Percentiles rank a stretch among this genome's conserved stretches.
Conservation (phyloP, 768 basidiomycete genomes). For the Strobilomyces dryophilus region DNA sequence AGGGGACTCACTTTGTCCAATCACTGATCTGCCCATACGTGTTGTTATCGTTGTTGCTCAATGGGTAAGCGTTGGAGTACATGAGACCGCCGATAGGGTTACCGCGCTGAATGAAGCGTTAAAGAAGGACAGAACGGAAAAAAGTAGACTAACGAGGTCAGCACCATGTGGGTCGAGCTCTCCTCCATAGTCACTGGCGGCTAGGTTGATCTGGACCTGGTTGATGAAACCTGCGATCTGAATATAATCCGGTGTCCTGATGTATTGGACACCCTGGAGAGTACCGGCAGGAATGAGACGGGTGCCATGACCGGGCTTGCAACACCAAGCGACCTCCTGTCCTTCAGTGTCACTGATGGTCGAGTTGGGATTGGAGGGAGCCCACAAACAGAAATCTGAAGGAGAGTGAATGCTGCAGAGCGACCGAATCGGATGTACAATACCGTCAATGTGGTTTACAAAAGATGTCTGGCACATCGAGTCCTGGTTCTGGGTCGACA, state of each 20-base stretch:
- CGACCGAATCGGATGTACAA: neutral
- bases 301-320: constrained; percentile 64
- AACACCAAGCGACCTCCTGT: constrained; percentile 73
- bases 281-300: constrained; percentile 69
- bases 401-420: neutral
- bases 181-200: constrained; percentile 58
- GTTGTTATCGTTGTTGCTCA: constrained; percentile 35
- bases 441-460: constrained; percentile 53
- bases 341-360: constrained; percentile 65
- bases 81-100: constrained; percentile 74
- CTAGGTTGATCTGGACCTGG: constrained; percentile 56
- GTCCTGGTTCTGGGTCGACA: constrained; percentile 53
- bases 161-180: constrained; percentile 78
- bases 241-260: constrained; percentile 55
- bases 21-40: constrained; percentile 53
- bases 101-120: constrained; percentile 49
- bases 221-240: constrained; percentile 65
- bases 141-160: constrained; percentile 41
- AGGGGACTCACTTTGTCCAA: constrained; percentile 57
- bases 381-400: constrained; percentile 71
- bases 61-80: constrained; percentile 61
- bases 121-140: constrained; percentile 13
- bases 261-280: constrained; percentile 59
- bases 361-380: constrained; percentile 45
- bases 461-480: constrained; percentile 71